A percentile compares a stretch with the other conserved stretches of the same genome.
phyloP scores from a whole-genome alignment of 345 rosid genomes.

The Psidium guajava region DNA sequence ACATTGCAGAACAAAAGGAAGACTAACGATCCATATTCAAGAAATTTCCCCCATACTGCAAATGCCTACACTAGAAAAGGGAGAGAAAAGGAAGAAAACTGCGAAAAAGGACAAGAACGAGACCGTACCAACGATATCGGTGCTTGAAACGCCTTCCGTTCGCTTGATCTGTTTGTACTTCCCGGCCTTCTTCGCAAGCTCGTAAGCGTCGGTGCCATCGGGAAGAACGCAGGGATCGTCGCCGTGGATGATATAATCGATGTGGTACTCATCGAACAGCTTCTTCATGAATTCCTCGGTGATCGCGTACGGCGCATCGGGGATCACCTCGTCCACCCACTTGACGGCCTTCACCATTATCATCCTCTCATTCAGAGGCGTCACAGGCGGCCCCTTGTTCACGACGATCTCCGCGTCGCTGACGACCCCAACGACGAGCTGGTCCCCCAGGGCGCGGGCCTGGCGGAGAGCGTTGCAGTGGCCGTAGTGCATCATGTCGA shows the following conservation, averaged over 20 bases:
- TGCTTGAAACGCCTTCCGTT: conserved; percentile 77
- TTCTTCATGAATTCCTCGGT: conserved; percentile 67
- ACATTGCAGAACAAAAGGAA: neutral
- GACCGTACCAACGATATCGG: conserved; percentile 59
- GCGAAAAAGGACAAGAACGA: neutral
- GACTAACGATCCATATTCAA: neutral
- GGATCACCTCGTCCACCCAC: conserved; percentile 74
- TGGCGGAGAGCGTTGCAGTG: conserved; percentile 78
- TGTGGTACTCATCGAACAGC: conserved; percentile 50
- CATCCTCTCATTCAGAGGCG: conserved; percentile 60
- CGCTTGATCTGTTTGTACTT: conserved; percentile 79
- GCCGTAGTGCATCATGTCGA: conserved; percentile 85
- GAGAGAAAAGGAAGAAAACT: neutral
- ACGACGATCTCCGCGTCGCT: conserved; percentile 62
- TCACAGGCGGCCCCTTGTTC: conserved; percentile 72
- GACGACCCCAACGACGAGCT: conserved; percentile 65
- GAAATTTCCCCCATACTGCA: neutral
- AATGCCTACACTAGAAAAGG: neutral
- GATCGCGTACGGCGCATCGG: conserved; percentile 68
- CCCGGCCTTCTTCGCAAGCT: conserved; percentile 66
- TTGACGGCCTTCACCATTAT: conserved; percentile 65
- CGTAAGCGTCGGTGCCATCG: conserved; percentile 73
- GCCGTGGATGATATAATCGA: conserved; percentile 67
- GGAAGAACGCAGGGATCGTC: conserved; percentile 80
- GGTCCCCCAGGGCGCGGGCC: conserved; percentile 62